Conservation (phyloP, 768 basidiomycete genomes). For the Boletus edulis region DNA sequence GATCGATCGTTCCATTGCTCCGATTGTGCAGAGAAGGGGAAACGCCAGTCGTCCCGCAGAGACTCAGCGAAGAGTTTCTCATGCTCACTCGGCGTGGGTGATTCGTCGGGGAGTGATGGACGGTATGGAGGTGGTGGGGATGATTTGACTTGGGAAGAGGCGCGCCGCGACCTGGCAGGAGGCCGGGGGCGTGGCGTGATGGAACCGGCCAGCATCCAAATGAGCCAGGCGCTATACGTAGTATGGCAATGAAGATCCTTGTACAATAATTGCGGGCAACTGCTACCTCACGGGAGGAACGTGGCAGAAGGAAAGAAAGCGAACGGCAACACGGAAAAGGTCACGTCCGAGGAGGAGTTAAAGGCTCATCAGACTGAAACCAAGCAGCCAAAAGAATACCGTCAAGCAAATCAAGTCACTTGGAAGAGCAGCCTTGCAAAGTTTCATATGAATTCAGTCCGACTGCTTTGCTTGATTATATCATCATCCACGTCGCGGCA, state of each 20-base stretch:
- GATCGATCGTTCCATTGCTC: slow-evolving; percentile 63
- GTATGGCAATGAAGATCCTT: slow-evolving; percentile 12
- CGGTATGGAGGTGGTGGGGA: slow-evolving; percentile 61
- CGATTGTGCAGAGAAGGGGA: slow-evolving; percentile 28
- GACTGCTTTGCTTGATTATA: background rate
- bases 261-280: background rate
- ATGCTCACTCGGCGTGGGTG: slow-evolving; percentile 29
- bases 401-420: background rate
- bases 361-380: slow-evolving; percentile 25
- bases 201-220: slow-evolving; percentile 37
- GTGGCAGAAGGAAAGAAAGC: slow-evolving; percentile 7
- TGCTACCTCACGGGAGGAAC: background rate
- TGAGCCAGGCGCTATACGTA: slow-evolving; percentile 30
- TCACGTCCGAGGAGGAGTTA: background rate
- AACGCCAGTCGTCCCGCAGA: slow-evolving; percentile 9
- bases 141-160: slow-evolving; percentile 35
- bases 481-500: background rate
- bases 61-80: slow-evolving; percentile 34
- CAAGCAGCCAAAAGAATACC: background rate
- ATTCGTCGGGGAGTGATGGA: slow-evolving; percentile 32
- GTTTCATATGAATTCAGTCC: slow-evolving; percentile 22
- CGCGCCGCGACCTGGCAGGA: slow-evolving; percentile 63
- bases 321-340: background rate
- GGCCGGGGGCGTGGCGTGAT: slow-evolving; percentile 63
- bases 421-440: background rate